A percentile compares a stretch with the other conserved stretches of the same genome.
Conservation (phyloP, 116 monocot genomes). For the Cymodocea nodosa region DNA sequence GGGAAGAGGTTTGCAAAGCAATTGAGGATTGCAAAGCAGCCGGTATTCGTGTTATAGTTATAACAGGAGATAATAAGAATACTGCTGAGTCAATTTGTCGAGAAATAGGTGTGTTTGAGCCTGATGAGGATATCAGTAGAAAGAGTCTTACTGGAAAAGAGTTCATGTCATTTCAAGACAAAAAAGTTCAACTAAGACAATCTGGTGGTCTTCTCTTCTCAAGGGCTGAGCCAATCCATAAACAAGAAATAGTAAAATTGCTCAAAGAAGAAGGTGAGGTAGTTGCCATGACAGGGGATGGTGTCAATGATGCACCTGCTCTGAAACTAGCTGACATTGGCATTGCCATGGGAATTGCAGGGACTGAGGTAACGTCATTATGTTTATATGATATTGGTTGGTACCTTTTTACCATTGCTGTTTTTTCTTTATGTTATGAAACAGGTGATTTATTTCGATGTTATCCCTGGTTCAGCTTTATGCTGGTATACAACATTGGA, state of each 20-base stretch:
- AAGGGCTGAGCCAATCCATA: conserved; percentile 87
- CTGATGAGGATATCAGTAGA: conserved; percentile 42
- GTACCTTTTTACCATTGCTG: too few relatives aligned
- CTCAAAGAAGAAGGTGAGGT: conserved; percentile 96
- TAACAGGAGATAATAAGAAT: conserved; percentile 94
- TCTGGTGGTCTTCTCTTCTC: conserved; percentile 72
- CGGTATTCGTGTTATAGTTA: conserved; percentile 87
- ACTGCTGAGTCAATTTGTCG: conserved; percentile 95
- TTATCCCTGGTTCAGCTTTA: too few relatives aligned
- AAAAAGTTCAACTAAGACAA: conserved; percentile 50
- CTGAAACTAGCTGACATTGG: conserved; percentile 95
- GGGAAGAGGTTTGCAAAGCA: conserved; percentile 67
- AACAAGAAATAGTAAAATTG: conserved; percentile 90
- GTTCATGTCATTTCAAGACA: conserved; percentile 60
- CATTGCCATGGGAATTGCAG: conserved; percentile 95
- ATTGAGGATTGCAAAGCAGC: conserved; percentile 85
- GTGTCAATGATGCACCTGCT: conserved; percentile 96
- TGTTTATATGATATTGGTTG: too few relatives aligned
- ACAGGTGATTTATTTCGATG: too few relatives aligned
- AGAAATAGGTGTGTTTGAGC: conserved; percentile 71
- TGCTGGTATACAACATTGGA: too few relatives aligned
- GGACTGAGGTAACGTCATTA: conserved; percentile 60
- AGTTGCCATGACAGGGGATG: conserved; percentile 98
- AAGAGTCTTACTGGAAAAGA: conserved; percentile 82
- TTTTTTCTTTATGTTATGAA: too few relatives aligned